phyloP scores from a whole-genome alignment of 2,329 filamentous ascomycete species.

The Ophiocordyceps camponoti-floridani region DNA sequence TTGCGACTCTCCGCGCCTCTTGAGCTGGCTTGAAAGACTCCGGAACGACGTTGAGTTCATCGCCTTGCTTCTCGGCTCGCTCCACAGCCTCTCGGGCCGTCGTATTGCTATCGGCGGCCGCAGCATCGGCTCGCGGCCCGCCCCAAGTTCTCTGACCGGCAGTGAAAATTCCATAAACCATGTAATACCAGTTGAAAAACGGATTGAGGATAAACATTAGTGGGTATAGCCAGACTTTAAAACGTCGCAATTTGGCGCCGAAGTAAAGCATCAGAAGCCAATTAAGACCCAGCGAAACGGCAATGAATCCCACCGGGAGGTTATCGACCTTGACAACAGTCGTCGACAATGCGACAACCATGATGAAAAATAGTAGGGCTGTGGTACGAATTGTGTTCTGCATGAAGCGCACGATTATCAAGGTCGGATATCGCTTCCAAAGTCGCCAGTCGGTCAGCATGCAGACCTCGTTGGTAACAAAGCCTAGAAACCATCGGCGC shows the following conservation, averaged over 20 bases:
- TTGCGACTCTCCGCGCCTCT: constrained; percentile 23
- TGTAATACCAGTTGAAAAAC: constrained; percentile 97
- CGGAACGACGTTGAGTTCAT: constrained; percentile 78
- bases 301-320: constrained; percentile 85
- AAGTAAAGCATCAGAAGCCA: constrained; percentile 96
- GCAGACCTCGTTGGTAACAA: constrained; percentile 94
- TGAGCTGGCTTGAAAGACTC: constrained; percentile 58
- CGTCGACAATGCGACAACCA: constrained; percentile 71
- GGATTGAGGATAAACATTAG: constrained; percentile 92
- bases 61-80: constrained; percentile 57
- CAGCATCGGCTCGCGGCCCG: constrained; percentile 78
- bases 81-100: constrained; percentile 74
- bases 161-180: constrained; percentile 93
- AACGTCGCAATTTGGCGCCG: constrained; percentile 67
- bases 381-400: constrained; percentile 95
- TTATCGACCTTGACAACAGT: constrained; percentile 63
- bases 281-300: constrained; percentile 78
- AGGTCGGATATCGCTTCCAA: constrained; percentile 77
- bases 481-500: constrained; percentile 88
- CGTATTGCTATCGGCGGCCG: constrained; percentile 55
- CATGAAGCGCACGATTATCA: constrained; percentile 77
- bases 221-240: constrained; percentile 89
- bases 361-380: constrained; percentile 82
- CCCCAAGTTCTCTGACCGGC: constrained; percentile 92
- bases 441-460: constrained; percentile 91